Base-by-base conservation (phyloP, 257 asterid genomes). In the Avicennia marina region DNA sequence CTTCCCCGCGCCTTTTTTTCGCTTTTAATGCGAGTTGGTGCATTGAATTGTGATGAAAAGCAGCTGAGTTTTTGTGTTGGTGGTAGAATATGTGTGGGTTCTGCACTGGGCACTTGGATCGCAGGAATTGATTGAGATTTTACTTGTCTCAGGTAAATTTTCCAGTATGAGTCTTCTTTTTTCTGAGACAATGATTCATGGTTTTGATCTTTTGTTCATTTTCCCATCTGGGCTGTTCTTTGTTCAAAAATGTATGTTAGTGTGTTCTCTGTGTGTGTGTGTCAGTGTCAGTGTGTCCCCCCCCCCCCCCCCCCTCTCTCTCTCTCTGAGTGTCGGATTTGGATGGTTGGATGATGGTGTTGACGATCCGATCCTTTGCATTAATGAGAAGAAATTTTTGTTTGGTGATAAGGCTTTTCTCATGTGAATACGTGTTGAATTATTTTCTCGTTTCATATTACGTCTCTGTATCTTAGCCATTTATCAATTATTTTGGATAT, bases 71-170 rank as follows among this genome's bases (percentile, higher is more conserved):
- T 24, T 6, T 70, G 52, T 41, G 22, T 17, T 61, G 62, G 31
- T 45, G 64, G 38, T 51, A 8, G 67, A 51, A 56, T 44, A 36
- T 51, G 18, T 17, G 20, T 39, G 43, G 46, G 31, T 58, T 63
- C 20, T 63, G 45, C 43, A 3, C 64, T 63, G 68, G 66, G 60
- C 66, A 66, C 50, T 71, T 43, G 56, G 73, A 47, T 59, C 58
- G 38, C 60, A 42, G 74, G 51, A 60, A 62, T 77, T 60, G 47
- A 62, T 72, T 39, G 65, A 12, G 53, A 40, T 66, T 64, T 47
- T 38, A 6, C 31, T 40, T 52, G 12, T 46, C 20, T 60, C 66
- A 53, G 74, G 75, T 70, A 47, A 60, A 42, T 27, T 55, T 41
- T 62, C 27, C 53, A n/a, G 16, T 22, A 39, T 40, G 15, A 2